Base-by-base conservation (phyloP, 2,329 filamentous ascomycete species). In the Penicillium sclerotiorum region DNA sequence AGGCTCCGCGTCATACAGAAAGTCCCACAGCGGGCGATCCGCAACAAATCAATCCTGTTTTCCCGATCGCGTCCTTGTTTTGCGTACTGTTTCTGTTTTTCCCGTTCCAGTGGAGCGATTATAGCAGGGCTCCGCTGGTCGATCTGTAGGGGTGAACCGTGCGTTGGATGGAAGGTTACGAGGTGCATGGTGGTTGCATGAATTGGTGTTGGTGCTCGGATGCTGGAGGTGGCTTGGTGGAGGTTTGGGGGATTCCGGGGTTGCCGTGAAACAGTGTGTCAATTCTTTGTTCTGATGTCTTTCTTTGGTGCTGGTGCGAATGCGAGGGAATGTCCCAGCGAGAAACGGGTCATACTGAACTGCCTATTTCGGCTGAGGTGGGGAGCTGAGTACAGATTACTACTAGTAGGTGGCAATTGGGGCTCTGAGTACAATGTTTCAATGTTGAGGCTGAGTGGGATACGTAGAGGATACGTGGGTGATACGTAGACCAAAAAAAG, bases 21-120 rank as follows among this genome's bases (percentile, higher is more conserved):
- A 32, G 21, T 17, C 27, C 25, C 25, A 28, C n/a, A n/a, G n/a
- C n/a, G n/a, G n/a, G n/a, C n/a, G n/a, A 28, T 28, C 25, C 25
- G 13, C 9, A 28, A 9, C 25, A 28, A 28, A 28, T 28, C 25
- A 53, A 52, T 55, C 52, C 52, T 50, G 54, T 58, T 57, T 56
- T 45, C 17, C 43, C 38, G 43, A 50, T 37, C 21, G n/a, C n/a
- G 28, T 56, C 32, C 49, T 44, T 51, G 47, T 53, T 59, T 56
- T 46, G 27, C 8, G 6, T 5, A 22, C 44, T 20, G 5, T 25
- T 49, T 43, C 30, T 44, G 33, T 38, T 35, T 38, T 25, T 27
- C 27, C 9, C 12, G 12, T 32, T 42, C 5, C 5, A 28, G 13
- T 21, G 13, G 28, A 8, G 13, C 18, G 35, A n/a, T n/a, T n/a